Base-by-base conservation (phyloP, 768 basidiomycete species). In the Lactarius sp. region DNA sequence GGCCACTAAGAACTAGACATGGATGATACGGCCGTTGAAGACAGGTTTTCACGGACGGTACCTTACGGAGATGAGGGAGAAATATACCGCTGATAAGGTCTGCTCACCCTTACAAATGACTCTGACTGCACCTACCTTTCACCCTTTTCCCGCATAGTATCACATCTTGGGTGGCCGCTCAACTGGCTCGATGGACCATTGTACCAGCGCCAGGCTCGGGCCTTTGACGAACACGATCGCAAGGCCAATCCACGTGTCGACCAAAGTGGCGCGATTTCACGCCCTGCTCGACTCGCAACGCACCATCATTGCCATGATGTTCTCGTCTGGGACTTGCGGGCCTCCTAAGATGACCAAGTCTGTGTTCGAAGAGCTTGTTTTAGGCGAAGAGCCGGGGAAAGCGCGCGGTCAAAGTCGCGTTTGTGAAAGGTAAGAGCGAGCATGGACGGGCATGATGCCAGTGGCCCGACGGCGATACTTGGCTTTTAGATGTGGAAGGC, bases 21-120 rank as follows among this genome's bases (percentile, higher is more conserved):
- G 75, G 94, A 92, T 22, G 82, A 85, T 69, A 94, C 92, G 0
- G 77, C 81, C 0, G 77, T 97, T 71, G 94, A 97, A 69, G 80
- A 92, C 86, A 84, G 9, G 95, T 92, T 0, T 94, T 96, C 67
- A n/a, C n/a, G 71, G 85, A 46, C 93, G 97, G 46, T 98, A 95
- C 73, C 65, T 99, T 50, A 68, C 74, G 0, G 88, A 87, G 59
- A 83, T 97, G 76, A 78, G 82, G 41, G 79, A 85, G 6, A 84
- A 88, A 64, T 99, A 94, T 71, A n/a, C n/a, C n/a, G n/a, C n/a
- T n/a, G n/a, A n/a, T 71, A 94, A 93, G 78, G 91, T 91, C 67
- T 62, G 84, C 39, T 36, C 36, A 20, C 36, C 73, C 22, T 20
- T 56, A 27, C 22, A 27, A 27, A 16, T 36, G 22, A 27, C 22